Evolutionary conservation across 2,329 filamentous ascomycete genomes (phyloP), one percentile per base, ranked within the genome.

Genomic region (Fusarium palustre): DNA sequence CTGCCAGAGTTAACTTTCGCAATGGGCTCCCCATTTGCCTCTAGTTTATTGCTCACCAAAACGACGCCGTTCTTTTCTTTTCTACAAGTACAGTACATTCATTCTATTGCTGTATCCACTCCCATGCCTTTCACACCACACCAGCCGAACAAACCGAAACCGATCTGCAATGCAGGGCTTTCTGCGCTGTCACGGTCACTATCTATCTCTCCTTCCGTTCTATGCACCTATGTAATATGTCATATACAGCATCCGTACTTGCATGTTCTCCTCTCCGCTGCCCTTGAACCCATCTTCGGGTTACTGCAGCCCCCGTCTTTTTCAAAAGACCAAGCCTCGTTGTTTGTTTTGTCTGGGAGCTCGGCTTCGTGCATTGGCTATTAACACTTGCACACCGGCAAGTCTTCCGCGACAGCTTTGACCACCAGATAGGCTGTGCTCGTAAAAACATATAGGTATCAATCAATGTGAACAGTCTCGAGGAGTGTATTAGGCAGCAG

Each of bases 151-250:
- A 43, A 54, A 47, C 57, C 57, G 49, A 60, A 46, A 31, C 49
- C 41, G 61, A 69, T 69, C 66, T 67, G 20, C 66, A 56, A 67
- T 67, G 66, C 57, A 71, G 54, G 61, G 45, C 46, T 58, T 36
- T 62, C 20, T 38, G 25, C 24, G 22, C n/a, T 53, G 47, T 55
- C 42, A 28, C 48, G 9, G 9, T 55, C 42, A 15, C 28, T 34
- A 15, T 15, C 22, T 16, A 20, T 45, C 16, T 41, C 41, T 22
- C 15, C 33, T 41, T 57, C 20, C 53, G 31, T 56, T 49, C 36
- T n/a, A 20, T 39, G 36, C 20, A 39, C n/a, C 12, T 39, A 36
- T 20, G 31, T 24, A n/a, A n/a, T n/a, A 31, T 57, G 22, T 24
- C 30, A 47, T 55, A 28, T 38, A 36, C n/a, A 18, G 34, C 28